Evolutionary conservation across 352 stramenopile species (phyloP), one percentile per base, ranked within the genome.

Genomic region (Pythium insidiosum): DNA sequence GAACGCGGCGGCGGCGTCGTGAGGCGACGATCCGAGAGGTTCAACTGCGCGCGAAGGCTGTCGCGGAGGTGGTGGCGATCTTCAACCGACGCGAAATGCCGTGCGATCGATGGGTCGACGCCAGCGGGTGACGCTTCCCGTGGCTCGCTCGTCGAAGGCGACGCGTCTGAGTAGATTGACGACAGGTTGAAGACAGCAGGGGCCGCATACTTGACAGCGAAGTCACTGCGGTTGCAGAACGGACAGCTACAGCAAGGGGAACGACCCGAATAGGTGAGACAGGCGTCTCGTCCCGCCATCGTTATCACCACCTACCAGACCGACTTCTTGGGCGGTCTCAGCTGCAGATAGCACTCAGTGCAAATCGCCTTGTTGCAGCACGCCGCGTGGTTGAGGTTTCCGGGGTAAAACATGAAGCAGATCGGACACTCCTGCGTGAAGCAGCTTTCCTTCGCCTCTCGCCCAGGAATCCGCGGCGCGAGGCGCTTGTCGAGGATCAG

Each of bases 351-450:
- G 37, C 61, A 66, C 51, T 68, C 57, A 19, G 47, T 47, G 26
- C 64, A 65, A 33, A 68, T 63, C 22, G 41, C 46, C 60, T 66
- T 57, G 45, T 73, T 73, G 55, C 62, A 73, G 42, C 62, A 73
- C n/a, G 49, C 66, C 33, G 48, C 48, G 16, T 39, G 38, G 35
- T 73, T 73, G 24, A 73, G 50, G 29, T 38, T 61, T 23, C 56
- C 53, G 21, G 62, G 62, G 42, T 73, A 73, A 53, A 61, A 66
- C 76, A 91, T 84, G 29, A 91, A 88, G 50, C 79, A 92, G 47
- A 92, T 92, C 29, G 79, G 79, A 40, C 79, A 92, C 38, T 92
- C 79, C 24, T 85, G 64, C 23, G 61, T 68, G 56, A 84, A 88
- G 30, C 43, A 66, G 38, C 60, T 72, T 33, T 89, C 76, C 37